A percentile compares a stretch with the other conserved stretches of the same genome.
Conservation (phyloP, 345 rosid genomes). For the Diplotaxis tenuifolia region DNA sequence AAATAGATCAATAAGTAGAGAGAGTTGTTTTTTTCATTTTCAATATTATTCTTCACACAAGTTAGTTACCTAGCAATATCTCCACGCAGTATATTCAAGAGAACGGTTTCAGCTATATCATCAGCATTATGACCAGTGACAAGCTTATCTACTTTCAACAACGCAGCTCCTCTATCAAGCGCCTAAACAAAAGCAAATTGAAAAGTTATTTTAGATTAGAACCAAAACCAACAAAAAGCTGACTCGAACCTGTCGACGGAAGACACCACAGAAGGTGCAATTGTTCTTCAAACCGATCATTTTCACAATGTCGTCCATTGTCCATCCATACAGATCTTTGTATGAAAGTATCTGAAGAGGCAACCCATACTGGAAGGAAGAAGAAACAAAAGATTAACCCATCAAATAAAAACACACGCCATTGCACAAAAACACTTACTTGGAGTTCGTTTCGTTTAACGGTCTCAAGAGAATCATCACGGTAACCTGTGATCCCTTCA, state of each 20-base stretch:
- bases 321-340: conserved; percentile 98
- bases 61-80: conserved; percentile 82
- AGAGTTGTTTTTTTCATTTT: not conserved
- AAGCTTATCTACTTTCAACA: conserved; percentile 85
- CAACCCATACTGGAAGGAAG: conserved; percentile 65
- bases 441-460: conserved; percentile 90
- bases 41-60: not conserved
- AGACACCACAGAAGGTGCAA: conserved; percentile 95
- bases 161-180: conserved; percentile 89
- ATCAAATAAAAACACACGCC: not conserved
- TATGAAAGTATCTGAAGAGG: conserved; percentile 87
- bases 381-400: not conserved
- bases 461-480: conserved; percentile 91
- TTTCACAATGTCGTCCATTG: conserved; percentile 97
- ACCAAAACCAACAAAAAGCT: not conserved
- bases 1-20: not conserved
- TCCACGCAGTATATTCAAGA: conserved; percentile 82
- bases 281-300: conserved; percentile 92
- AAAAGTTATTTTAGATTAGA: not conserved
- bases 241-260: conserved; percentile 75
- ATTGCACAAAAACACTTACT: conserved; percentile 32
- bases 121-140: conserved; percentile 95
- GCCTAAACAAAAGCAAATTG: conserved; percentile 48
- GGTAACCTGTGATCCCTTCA: conserved; percentile 90
- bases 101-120: conserved; percentile 95